Percentiles rank a stretch among this genome's conserved stretches.
phyloP scores from a whole-genome alignment of 108 stramenopile species.

The Mediolabrus comicus region DNA sequence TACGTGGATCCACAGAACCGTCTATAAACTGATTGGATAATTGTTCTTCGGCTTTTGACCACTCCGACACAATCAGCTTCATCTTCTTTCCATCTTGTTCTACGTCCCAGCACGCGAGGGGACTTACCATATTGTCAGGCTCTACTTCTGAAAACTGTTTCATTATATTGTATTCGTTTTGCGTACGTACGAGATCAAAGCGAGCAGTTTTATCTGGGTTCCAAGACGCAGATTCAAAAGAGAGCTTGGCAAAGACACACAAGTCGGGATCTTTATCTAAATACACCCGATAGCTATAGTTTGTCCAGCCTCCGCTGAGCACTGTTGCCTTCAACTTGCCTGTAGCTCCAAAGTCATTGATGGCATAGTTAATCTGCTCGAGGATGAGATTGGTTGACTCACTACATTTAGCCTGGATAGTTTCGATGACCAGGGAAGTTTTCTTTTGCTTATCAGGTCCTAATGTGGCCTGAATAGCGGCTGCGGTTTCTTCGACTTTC shows the following conservation, averaged over 20 bases:
- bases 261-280: neutral
- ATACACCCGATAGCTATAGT: slow-evolving; percentile 4
- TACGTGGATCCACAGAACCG: slow-evolving; percentile 31
- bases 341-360: too few relatives aligned
- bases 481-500: too few relatives aligned
- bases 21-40: slow-evolving; percentile 37
- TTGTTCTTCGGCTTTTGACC: slow-evolving; percentile 32
- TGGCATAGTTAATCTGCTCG: too few relatives aligned
- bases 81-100: slow-evolving; percentile 13
- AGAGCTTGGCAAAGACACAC: slow-evolving; percentile 8
- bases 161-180: slow-evolving; percentile 10
- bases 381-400: too few relatives aligned
- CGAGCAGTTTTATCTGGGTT: neutral
- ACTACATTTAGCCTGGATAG: too few relatives aligned
- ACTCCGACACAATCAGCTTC: slow-evolving; percentile 44
- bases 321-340: too few relatives aligned
- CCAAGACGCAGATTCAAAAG: neutral
- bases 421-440: too few relatives aligned
- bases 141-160: neutral
- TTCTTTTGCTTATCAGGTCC: too few relatives aligned
- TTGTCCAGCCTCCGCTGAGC: slow-evolving; percentile 5
- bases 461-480: too few relatives aligned
- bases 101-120: neutral
- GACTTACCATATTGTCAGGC: neutral
- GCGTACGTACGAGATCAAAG: neutral